A percentile compares a stretch with the other conserved stretches of the same genome.
phyloP scores from a whole-genome alignment of 345 rosid species.

The Linum usitatissimum region DNA sequence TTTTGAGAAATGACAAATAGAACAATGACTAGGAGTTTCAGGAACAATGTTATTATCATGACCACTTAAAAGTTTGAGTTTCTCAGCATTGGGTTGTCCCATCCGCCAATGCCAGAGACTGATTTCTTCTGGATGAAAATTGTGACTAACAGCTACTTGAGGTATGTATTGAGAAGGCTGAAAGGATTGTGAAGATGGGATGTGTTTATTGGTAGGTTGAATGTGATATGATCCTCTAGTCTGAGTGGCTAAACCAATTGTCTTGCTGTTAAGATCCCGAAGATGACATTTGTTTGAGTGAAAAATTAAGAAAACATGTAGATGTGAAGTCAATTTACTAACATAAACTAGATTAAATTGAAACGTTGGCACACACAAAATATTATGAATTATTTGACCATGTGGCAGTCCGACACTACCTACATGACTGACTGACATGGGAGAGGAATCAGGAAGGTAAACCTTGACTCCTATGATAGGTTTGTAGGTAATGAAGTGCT shows the following conservation, averaged over 20 bases:
- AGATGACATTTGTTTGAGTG: neutral
- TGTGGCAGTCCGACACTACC: neutral
- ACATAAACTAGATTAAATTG: neutral
- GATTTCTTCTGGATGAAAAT: neutral
- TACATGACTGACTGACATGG: neutral
- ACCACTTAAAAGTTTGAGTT: too few relatives aligned
- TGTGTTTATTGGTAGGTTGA: too few relatives aligned
- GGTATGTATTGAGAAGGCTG: neutral
- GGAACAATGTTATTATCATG: neutral
- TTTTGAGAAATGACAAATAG: neutral
- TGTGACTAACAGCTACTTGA: neutral
- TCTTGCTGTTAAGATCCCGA: neutral
- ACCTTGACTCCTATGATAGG: too few relatives aligned
- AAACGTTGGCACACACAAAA: neutral
- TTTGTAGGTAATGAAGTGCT: too few relatives aligned
- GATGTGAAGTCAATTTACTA: neutral
- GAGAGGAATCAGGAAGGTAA: neutral
- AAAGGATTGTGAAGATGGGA: too few relatives aligned
- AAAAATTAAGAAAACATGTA: neutral
- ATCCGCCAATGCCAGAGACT: neutral
- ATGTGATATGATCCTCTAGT: neutral
- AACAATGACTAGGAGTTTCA: neutral
- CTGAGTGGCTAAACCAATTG: neutral
- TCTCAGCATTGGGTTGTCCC: neutral
- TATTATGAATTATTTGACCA: neutral